A percentile compares a stretch with the other conserved stretches of the same genome.
Conservation (phyloP, 2,329 filamentous ascomycete species). For the Cladorrhinum sp. region DNA sequence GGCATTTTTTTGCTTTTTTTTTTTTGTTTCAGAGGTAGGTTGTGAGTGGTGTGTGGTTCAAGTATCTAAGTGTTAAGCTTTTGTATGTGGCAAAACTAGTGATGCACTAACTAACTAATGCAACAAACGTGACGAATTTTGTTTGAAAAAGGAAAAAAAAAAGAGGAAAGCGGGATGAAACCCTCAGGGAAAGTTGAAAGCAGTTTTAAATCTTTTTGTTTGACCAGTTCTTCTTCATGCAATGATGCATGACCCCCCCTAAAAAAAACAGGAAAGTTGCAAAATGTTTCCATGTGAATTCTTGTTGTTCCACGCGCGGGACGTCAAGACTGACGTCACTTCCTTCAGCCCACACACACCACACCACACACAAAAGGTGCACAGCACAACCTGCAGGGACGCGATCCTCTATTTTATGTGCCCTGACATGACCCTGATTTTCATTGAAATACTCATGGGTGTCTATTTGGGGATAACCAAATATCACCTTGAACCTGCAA, state of each 20-base stretch:
- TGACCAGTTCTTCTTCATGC: not conserved
- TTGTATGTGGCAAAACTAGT: not conserved
- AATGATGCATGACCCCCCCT: not conserved
- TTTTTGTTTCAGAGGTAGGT: too few species aligned
- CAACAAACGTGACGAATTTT: not conserved
- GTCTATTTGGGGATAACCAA: not conserved
- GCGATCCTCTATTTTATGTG: not conserved
- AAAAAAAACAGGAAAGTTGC: not conserved
- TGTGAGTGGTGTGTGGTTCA: not conserved
- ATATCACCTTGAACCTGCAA: too few species aligned
- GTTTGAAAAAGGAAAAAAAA: not conserved
- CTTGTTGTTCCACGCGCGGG: not conserved
- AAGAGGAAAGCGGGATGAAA: not conserved
- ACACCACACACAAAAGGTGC: not conserved
- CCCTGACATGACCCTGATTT: too few species aligned
- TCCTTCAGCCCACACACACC: not conserved
- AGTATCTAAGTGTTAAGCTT: not conserved
- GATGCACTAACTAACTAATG: not conserved
- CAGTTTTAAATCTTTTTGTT: not conserved
- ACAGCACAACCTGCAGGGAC: not conserved
- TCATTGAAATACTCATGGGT: not conserved
- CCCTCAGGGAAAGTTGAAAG: not conserved
- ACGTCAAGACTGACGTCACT: not conserved
- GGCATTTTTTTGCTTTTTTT: too few species aligned
- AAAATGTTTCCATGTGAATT: not conserved